These are phyloP conservation scores for Marasmius oreades DNA, from an alignment of 1,284 basidiomycete species.

Conservation along the genomic window DNA sequence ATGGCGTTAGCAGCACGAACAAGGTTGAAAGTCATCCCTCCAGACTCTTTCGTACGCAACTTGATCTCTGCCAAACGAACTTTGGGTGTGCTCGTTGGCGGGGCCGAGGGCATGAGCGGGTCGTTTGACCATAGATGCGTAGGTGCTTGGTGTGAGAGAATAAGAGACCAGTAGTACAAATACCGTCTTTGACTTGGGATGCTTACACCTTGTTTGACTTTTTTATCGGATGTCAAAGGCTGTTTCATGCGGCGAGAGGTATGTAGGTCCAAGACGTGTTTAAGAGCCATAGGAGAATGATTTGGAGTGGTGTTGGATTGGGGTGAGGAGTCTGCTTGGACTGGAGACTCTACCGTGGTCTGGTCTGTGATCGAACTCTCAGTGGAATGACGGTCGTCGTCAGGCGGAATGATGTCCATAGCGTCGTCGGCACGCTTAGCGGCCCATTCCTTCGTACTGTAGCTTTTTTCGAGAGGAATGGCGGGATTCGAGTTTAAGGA, in stretches of 20 bases:
- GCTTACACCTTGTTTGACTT: constrained; percentile 63
- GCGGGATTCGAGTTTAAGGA: constrained; percentile 46
- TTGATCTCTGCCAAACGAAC: constrained; percentile 50
- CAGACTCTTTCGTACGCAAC: constrained; percentile 55
- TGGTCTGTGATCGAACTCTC: neutral
- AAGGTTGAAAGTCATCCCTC: constrained; percentile 45
- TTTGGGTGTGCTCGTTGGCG: constrained; percentile 23
- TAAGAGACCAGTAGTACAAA: constrained; percentile 68
- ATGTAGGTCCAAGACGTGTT: constrained; percentile 62
- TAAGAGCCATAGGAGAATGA: constrained; percentile 27
- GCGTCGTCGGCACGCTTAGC: constrained; percentile 45
- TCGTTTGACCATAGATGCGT: constrained; percentile 38
- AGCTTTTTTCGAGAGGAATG: constrained; percentile 47
- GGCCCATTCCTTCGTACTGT: constrained; percentile 45
- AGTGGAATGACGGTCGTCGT: constrained; percentile 2
- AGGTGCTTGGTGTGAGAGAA: constrained; percentile 56
- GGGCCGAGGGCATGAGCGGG: constrained; percentile 24
- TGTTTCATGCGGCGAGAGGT: constrained; percentile 68
- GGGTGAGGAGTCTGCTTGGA: neutral
- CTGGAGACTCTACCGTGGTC: neutral
- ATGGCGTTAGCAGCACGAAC: constrained; percentile 54
- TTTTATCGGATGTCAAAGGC: constrained; percentile 35
- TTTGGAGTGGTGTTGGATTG: too few relatives aligned
- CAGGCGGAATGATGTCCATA: constrained; percentile 40
- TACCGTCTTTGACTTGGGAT: constrained; percentile 74